phyloP scores from a whole-genome alignment of 169 alveolate genomes.

The Cryptosporidium ryanae region DNA sequence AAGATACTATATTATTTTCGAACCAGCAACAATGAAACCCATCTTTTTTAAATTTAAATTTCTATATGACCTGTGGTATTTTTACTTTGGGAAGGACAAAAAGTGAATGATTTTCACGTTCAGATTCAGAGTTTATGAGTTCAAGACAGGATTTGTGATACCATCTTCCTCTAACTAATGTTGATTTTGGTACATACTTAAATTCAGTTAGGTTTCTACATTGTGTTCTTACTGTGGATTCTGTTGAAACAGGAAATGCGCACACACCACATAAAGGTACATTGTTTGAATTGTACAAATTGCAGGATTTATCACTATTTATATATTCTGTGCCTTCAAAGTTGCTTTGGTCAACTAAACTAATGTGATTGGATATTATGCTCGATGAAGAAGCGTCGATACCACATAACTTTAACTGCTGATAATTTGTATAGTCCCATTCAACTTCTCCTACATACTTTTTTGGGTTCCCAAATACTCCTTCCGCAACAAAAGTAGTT shows the following conservation, averaged over 20 bases:
- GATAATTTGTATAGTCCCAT: slow-evolving; percentile 71
- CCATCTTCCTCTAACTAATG: slow-evolving; percentile 70
- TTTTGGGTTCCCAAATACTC: slow-evolving; percentile 41
- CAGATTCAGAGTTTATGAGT: slow-evolving; percentile 48
- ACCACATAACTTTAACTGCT: slow-evolving; percentile 67
- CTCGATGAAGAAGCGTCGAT: slow-evolving; percentile 44
- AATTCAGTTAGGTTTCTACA: slow-evolving; percentile 11
- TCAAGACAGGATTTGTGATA: slow-evolving; percentile 61
- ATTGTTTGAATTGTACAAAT: neutral
- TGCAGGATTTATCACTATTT: neutral
- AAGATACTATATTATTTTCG: slow-evolving; percentile 29
- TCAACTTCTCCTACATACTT: neutral
- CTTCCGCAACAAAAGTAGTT: slow-evolving; percentile 36
- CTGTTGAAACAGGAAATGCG: slow-evolving; percentile 73
- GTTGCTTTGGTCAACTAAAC: neutral
- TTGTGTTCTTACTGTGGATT: slow-evolving; percentile 48
- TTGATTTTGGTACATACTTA: slow-evolving; percentile 28
- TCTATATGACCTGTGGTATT: slow-evolving; percentile 30
- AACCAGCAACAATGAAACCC: slow-evolving; percentile 5
- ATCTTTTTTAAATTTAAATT: neutral
- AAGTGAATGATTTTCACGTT: slow-evolving; percentile 47
- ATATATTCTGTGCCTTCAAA: neutral
- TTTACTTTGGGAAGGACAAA: slow-evolving; percentile 43
- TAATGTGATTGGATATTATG: neutral
- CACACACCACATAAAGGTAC: slow-evolving; percentile 67